Percentiles rank a stretch among this genome's conserved stretches.
Conservation (phyloP, 129 eudicot genomes). For the Flaveria trinervia region DNA sequence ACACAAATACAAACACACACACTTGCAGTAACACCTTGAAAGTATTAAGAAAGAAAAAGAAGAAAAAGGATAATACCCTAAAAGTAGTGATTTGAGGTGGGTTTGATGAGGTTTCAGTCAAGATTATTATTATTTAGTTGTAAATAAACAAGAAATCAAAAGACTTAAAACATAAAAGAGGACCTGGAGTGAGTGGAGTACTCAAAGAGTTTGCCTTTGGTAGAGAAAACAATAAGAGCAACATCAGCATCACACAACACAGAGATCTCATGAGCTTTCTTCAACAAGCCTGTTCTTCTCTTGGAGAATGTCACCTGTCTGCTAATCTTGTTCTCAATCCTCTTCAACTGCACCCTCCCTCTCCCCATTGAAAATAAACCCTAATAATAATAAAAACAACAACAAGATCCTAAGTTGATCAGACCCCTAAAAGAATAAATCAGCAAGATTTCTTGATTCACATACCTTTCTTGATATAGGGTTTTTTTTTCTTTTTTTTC, state of each 20-base stretch:
- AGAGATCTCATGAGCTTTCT: slow-evolving; percentile 93
- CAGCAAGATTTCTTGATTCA: slow-evolving; percentile 23
- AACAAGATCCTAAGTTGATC: slow-evolving; percentile 14
- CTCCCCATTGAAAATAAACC: slow-evolving; percentile 68
- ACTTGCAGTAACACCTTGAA: background rate
- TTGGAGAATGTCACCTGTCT: slow-evolving; percentile 90
- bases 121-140: background rate
- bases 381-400: slow-evolving; percentile 9
- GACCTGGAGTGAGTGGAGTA: slow-evolving; percentile 84
- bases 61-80: background rate
- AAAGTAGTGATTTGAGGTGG: slow-evolving; percentile 19
- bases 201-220: slow-evolving; percentile 85
- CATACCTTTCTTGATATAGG: slow-evolving; percentile 21
- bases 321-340: slow-evolving; percentile 89
- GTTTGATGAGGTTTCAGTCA: background rate
- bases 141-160: slow-evolving; percentile 4
- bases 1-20: slow-evolving; percentile 12
- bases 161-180: background rate
- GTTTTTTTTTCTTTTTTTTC: too few species aligned
- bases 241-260: slow-evolving; percentile 92
- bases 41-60: background rate
- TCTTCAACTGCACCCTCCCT: slow-evolving; percentile 85
- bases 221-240: slow-evolving; percentile 78
- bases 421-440: slow-evolving; percentile 17
- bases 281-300: slow-evolving; percentile 77